phyloP scores from a whole-genome alignment of 169 alveolate genomes.

The Cryptosporidium parvum region DNA sequence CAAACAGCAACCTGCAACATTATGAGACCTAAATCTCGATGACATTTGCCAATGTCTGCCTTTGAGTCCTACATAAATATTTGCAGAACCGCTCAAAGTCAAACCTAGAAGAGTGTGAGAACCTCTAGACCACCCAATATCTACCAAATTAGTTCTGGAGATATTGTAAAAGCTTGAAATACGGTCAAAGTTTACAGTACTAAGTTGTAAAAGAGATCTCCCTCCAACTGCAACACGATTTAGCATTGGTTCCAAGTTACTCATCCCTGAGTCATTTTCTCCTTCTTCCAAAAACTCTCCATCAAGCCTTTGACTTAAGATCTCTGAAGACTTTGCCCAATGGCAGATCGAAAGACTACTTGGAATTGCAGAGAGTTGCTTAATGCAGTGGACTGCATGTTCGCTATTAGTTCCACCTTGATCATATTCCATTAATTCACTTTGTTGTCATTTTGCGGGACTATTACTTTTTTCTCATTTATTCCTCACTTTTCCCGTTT shows the following conservation, averaged over 20 bases:
- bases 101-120: slow-evolving; percentile 62
- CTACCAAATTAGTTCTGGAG: slow-evolving; percentile 55
- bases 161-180: slow-evolving; percentile 57
- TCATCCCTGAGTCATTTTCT: slow-evolving; percentile 8
- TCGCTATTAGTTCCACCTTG: neutral
- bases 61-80: slow-evolving; percentile 36
- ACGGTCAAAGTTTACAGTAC: slow-evolving; percentile 39
- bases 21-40: slow-evolving; percentile 45
- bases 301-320: slow-evolving; percentile 25
- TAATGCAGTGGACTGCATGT: slow-evolving; percentile 13
- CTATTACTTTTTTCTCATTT: neutral
- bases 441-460: slow-evolving; percentile 4
- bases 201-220: slow-evolving; percentile 42
- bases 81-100: slow-evolving; percentile 44
- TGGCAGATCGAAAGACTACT: slow-evolving; percentile 70
- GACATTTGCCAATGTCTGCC: slow-evolving; percentile 72
- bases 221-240: slow-evolving; percentile 70
- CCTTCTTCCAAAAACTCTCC: slow-evolving; percentile 2
- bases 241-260: slow-evolving; percentile 20
- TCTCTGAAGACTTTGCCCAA: slow-evolving; percentile 36
- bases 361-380: slow-evolving; percentile 44
- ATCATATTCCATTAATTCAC: slow-evolving; percentile 35
- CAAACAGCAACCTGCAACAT: slow-evolving; percentile 51
- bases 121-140: slow-evolving; percentile 66
- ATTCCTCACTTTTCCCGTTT: slow-evolving; percentile 1